Conservation (phyloP, 805 yeast genomes). For the Nakazawaea populi region DNA sequence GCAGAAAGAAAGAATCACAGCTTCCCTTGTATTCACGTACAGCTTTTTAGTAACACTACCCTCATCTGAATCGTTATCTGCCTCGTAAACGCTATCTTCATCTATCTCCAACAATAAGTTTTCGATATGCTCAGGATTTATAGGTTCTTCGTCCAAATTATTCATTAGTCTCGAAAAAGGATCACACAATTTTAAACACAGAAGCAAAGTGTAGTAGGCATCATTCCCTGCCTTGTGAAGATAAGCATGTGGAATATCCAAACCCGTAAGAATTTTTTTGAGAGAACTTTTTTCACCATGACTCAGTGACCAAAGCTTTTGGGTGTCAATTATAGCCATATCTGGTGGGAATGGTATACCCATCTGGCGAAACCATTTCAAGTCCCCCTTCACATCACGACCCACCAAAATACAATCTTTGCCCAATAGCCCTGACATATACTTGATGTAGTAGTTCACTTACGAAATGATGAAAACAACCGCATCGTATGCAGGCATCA, state of each 20-base stretch:
- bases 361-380: slow-evolving; percentile 40
- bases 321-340: slow-evolving; percentile 39
- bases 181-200: slow-evolving; percentile 47
- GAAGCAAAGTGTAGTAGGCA: slow-evolving; percentile 53
- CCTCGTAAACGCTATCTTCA: no score
- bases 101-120: no score
- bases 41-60: no score
- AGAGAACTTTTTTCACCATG: slow-evolving; percentile 40
- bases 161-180: slow-evolving; percentile 27
- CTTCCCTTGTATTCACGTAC: no score
- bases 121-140: no score
- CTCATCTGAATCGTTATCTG: no score
- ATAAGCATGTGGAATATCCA: slow-evolving; percentile 50
- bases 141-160: slow-evolving; percentile 14
- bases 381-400: slow-evolving; percentile 53
- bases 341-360: slow-evolving; percentile 41
- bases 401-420: slow-evolving; percentile 45
- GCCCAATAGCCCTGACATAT: slow-evolving; percentile 17
- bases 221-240: slow-evolving; percentile 73
- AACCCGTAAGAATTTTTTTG: slow-evolving; percentile 36
- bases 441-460: slow-evolving; percentile 35
- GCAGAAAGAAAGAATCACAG: no score
- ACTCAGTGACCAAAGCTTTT: slow-evolving; percentile 32
- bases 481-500: slow-evolving; percentile 32
- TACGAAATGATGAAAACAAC: slow-evolving; percentile 33